A percentile compares a stretch with the other conserved stretches of the same genome.
phyloP scores from a whole-genome alignment of 2,329 filamentous ascomycete genomes.

The Alternaria sp. region DNA sequence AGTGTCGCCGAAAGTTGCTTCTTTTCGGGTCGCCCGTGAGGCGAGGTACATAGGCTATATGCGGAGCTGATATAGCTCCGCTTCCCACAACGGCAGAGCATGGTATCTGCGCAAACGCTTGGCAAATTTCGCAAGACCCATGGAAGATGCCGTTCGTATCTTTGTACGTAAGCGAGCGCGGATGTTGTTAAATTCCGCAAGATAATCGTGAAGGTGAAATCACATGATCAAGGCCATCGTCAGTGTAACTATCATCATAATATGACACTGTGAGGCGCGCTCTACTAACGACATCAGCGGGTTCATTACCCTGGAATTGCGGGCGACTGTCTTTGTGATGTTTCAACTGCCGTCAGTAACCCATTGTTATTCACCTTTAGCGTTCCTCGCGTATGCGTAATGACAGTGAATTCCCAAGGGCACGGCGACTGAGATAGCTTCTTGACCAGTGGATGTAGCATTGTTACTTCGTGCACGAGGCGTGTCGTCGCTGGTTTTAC shows the following conservation, averaged over 20 bases:
- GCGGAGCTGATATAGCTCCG: slow-evolving; percentile 20
- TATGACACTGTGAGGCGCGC: not conserved
- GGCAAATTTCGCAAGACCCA: not conserved
- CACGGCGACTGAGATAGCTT: not conserved
- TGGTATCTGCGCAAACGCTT: not conserved
- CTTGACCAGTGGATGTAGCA: not conserved
- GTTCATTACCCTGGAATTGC: not conserved
- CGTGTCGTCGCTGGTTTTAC: not conserved
- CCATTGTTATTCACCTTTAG: not conserved
- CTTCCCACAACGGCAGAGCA: slow-evolving; percentile 4
- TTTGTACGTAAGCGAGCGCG: not conserved
- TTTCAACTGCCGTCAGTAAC: not conserved
- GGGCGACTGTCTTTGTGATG: too few species aligned
- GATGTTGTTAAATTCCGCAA: not conserved
- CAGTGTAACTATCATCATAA: not conserved
- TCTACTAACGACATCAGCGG: not conserved
- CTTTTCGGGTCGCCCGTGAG: slow-evolving; percentile 12
- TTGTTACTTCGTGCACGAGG: not conserved
- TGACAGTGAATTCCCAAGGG: not conserved
- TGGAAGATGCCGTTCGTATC: not conserved
- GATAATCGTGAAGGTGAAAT: not conserved
- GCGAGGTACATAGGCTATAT: slow-evolving; percentile 21
- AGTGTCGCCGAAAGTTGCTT: not conserved
- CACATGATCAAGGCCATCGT: not conserved
- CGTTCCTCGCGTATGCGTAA: not conserved